Evolutionary conservation across 1,284 basidiomycete species (phyloP).

Genomic region (Abortiporus biennis): DNA sequence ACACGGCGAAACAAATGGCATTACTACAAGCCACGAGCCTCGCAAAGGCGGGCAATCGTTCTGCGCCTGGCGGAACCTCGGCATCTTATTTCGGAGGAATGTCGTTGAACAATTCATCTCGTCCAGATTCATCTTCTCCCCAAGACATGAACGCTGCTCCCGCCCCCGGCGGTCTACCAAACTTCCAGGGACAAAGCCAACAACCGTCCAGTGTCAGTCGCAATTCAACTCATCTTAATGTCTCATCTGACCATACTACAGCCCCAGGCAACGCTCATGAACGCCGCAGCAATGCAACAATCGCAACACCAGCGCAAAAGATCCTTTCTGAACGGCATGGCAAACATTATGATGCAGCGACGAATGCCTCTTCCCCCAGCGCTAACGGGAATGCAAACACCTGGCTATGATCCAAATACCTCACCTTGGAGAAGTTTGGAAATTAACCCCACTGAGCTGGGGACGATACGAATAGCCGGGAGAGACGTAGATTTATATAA

Average conservation of each 20-base stretch:
- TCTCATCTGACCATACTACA: conserved; percentile 12
- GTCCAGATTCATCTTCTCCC: conserved; percentile 20
- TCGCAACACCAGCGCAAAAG: conserved; percentile 44
- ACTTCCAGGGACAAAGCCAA: conserved; percentile 11
- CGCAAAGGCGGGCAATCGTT: conserved; percentile 54
- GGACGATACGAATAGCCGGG: conserved; percentile 62
- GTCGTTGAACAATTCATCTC: conserved; percentile 35
- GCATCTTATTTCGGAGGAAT: conserved; percentile 61
- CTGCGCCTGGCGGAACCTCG: conserved; percentile 56
- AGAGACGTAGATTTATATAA: conserved; percentile 76
- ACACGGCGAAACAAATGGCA: conserved; percentile 70
- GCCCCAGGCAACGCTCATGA: conserved; percentile 14
- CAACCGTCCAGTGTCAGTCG: conserved; percentile 19
- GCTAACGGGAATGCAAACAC: conserved; percentile 51
- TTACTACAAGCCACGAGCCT: conserved; percentile 59
- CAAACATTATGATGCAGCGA: conserved; percentile 46
- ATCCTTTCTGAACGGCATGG: conserved; percentile 52
- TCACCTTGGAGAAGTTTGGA: conserved; percentile 64
- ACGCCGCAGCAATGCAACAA: conserved; percentile 14
- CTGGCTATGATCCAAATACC: conserved; percentile 51
- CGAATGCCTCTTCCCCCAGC: conserved; percentile 58
- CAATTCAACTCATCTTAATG: conserved; percentile 4
- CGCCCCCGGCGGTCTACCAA: conserved; percentile 13
- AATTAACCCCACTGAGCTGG: conserved; percentile 44
- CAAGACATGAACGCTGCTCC: conserved; percentile 23